Conservation (phyloP, 2,329 filamentous ascomycete genomes). For the Fonsecaea erecta region DNA sequence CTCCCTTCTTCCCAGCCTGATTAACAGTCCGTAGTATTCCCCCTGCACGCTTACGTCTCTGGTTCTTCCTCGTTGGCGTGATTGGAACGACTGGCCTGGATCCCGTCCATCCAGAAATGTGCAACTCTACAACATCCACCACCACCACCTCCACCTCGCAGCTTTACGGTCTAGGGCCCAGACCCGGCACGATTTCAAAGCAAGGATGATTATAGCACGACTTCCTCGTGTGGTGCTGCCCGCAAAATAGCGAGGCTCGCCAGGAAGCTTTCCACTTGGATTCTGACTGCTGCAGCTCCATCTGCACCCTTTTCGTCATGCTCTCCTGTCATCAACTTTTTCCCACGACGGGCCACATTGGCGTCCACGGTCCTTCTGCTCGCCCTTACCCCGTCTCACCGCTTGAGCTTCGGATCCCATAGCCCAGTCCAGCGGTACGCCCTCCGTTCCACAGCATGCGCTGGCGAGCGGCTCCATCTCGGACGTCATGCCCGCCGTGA, state of each 20-base stretch:
- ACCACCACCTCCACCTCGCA: not conserved
- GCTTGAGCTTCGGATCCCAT: slow-evolving; percentile 6
- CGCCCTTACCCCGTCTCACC: slow-evolving; percentile 13
- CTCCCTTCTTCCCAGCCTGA: not conserved
- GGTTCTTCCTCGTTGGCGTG: not conserved
- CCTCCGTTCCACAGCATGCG: slow-evolving; percentile 23
- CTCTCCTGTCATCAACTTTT: slow-evolving; percentile 4
- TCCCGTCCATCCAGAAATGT: slow-evolving; percentile 2
- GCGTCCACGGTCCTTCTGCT: not conserved
- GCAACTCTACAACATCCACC: not conserved
- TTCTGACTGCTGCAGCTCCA: slow-evolving; percentile 11
- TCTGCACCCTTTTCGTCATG: slow-evolving; percentile 6
- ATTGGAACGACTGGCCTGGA: not conserved
- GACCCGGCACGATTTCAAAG: slow-evolving; percentile 17
- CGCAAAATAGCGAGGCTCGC: not conserved
- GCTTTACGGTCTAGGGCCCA: not conserved
- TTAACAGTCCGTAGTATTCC: not conserved
- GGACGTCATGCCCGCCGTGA: not conserved
- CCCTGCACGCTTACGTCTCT: slow-evolving; percentile 12
- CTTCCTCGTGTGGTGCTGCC: slow-evolving; percentile 7
- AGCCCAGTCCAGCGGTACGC: slow-evolving; percentile 7
- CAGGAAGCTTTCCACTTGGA: not conserved
- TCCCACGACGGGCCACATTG: slow-evolving; percentile 2
- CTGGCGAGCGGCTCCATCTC: slow-evolving; percentile 22
- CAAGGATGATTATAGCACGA: slow-evolving; percentile 18